These are phyloP conservation scores for Podospora australis DNA, from an alignment of 495 filamentous ascomycete species.

Conservation along the genomic window DNA sequence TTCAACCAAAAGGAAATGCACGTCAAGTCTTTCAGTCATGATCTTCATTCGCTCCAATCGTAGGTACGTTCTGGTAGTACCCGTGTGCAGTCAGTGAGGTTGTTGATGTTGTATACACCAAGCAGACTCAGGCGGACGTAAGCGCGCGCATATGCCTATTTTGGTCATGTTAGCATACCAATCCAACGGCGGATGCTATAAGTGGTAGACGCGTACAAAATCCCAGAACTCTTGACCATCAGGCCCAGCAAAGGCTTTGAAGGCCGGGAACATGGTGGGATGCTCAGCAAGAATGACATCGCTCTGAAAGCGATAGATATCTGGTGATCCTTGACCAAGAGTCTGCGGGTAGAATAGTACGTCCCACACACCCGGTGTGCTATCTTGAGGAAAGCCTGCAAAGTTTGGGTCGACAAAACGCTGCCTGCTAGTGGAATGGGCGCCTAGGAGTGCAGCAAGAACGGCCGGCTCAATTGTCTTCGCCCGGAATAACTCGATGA, in stretches of 20 bases:
- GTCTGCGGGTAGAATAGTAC: slow-evolving; percentile 41
- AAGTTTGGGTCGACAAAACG: slow-evolving; percentile 34
- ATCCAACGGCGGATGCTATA: background rate
- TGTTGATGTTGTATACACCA: slow-evolving; percentile 37
- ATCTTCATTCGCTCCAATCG: background rate
- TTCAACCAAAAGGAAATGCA: too few relatives aligned
- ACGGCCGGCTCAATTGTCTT: slow-evolving; percentile 44
- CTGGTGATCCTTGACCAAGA: slow-evolving; percentile 26
- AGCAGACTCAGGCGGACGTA: slow-evolving; percentile 37
- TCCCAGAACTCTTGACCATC: slow-evolving; percentile 27
- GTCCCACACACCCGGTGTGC: slow-evolving; percentile 32
- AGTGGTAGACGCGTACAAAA: slow-evolving; percentile 23
- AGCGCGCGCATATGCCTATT: slow-evolving; percentile 29
- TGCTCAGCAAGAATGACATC: slow-evolving; percentile 37
- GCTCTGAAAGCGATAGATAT: slow-evolving; percentile 40
- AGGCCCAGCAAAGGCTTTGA: slow-evolving; percentile 24
- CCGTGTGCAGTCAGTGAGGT: slow-evolving; percentile 33
- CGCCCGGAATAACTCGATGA: slow-evolving; percentile 36
- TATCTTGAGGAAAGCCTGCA: slow-evolving; percentile 29
- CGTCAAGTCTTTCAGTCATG: background rate
- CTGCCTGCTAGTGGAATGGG: slow-evolving; percentile 43
- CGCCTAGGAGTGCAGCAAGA: slow-evolving; percentile 44
- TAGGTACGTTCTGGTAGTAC: slow-evolving; percentile 21
- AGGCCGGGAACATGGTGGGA: slow-evolving; percentile 23
- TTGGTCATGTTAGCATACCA: background rate